phyloP scores from a whole-genome alignment of 257 asterid genomes.

The Solanum peruvianum region DNA sequence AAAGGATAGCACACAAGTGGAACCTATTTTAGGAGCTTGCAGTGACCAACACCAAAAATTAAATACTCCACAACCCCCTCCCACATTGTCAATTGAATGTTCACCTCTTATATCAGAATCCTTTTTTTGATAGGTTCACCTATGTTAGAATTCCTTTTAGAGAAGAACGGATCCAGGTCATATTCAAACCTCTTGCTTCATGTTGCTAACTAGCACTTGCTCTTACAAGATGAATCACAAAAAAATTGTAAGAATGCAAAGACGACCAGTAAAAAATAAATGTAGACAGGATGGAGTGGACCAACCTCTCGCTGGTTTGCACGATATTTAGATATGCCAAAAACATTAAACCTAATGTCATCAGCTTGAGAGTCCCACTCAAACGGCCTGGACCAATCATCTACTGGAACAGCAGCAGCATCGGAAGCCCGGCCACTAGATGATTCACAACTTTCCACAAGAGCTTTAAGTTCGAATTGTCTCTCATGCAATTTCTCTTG shows the following conservation, averaged over 20 bases:
- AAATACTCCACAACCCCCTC: not conserved
- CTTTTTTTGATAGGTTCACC: not conserved
- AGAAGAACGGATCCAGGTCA: not conserved
- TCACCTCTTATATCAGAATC: not conserved
- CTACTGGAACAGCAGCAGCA: conserved; percentile 45
- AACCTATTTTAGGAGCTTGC: not conserved
- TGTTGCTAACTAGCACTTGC: not conserved
- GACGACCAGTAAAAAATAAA: not conserved
- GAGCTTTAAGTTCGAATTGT: conserved; percentile 67
- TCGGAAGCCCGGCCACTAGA: conserved; percentile 33
- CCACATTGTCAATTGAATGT: not conserved
- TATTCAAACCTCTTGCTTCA: not conserved
- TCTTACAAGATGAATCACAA: not conserved
- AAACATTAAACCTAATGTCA: conserved; percentile 76
- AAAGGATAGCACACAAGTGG: not conserved
- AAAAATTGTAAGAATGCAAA: not conserved
- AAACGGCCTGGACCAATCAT: conserved; percentile 68
- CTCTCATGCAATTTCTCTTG: conserved; percentile 66
- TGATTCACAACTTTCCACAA: conserved; percentile 51
- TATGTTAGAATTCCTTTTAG: not conserved
- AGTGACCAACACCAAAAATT: not conserved
- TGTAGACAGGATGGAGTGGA: not conserved
- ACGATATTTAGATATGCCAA: conserved; percentile 79
- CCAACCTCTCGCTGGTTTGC: conserved; percentile 91
- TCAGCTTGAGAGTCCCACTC: conserved; percentile 83